phyloP scores from a whole-genome alignment of 1,284 basidiomycete species.

The Papiliotrema nemorosa region DNA sequence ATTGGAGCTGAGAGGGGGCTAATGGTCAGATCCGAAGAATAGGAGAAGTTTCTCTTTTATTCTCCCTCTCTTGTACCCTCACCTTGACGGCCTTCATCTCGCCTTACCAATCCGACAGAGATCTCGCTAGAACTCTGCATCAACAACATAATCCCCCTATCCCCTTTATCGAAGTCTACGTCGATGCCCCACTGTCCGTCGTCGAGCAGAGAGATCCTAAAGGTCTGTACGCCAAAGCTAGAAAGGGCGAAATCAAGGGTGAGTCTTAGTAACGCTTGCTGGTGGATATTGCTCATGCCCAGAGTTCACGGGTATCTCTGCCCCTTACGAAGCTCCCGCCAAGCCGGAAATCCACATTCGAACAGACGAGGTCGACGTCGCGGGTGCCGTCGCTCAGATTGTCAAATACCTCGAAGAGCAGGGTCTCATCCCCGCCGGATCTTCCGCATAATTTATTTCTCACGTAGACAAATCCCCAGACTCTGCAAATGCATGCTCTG shows the following conservation, averaged over 20 bases:
- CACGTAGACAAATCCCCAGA: background rate
- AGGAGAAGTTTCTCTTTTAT: constrained; percentile 94
- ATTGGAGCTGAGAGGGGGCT: too few relatives aligned
- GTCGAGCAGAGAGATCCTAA: constrained; percentile 95
- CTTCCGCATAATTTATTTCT: background rate
- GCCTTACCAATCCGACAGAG: constrained; percentile 87
- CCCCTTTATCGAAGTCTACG: constrained; percentile 89
- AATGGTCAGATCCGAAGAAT: constrained; percentile 72
- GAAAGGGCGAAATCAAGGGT: constrained; percentile 96
- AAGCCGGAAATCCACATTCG: constrained; percentile 88
- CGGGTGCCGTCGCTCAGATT: constrained; percentile 75
- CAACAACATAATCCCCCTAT: constrained; percentile 57
- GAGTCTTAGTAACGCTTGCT: constrained; percentile 20
- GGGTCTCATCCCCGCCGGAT: constrained; percentile 38
- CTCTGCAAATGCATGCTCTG: background rate
- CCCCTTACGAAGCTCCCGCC: constrained; percentile 89
- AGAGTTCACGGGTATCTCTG: constrained; percentile 98
- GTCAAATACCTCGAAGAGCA: constrained; percentile 71
- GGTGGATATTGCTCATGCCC: background rate
- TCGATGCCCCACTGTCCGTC: constrained; percentile 85
- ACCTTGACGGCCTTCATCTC: constrained; percentile 97
- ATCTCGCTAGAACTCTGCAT: constrained; percentile 80
- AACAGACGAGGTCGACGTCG: constrained; percentile 76
- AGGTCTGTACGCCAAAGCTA: constrained; percentile 95
- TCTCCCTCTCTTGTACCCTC: constrained; percentile 81